Percentiles rank a stretch among this genome's conserved stretches.
These are phyloP conservation scores for Cynanchum wilfordii DNA, from an alignment of 257 asterid species.

Conservation along the genomic window DNA sequence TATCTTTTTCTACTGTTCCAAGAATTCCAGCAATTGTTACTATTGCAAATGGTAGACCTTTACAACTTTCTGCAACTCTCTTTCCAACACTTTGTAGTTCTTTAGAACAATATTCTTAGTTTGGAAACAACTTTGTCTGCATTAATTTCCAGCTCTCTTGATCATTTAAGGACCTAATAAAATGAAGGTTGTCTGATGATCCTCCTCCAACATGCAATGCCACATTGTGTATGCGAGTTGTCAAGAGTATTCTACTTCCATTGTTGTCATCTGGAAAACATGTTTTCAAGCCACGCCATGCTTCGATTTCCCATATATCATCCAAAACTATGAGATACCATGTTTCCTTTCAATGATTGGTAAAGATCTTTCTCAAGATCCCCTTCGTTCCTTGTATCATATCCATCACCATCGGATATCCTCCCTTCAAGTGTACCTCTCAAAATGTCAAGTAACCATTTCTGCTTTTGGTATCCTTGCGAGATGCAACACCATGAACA, in stretches of 20 bases:
- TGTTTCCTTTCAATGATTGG: neutral
- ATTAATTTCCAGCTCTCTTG: conserved; percentile 6
- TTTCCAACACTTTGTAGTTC: neutral
- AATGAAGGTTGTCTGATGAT: neutral
- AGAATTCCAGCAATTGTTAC: neutral
- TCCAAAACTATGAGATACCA: conserved; percentile 11
- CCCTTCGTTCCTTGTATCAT: neutral
- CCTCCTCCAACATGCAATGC: neutral
- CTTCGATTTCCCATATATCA: neutral
- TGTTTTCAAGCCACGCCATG: neutral
- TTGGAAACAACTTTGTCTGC: neutral
- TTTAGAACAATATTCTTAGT: neutral
- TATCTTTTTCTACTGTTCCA: neutral
- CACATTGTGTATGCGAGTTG: neutral
- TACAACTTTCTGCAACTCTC: conserved; percentile 1
- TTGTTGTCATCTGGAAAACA: conserved; percentile 1
- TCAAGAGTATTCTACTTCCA: conserved; percentile 15
- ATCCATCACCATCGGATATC: too few relatives aligned
- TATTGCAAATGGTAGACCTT: conserved; percentile 10
- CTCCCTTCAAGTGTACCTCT: too few relatives aligned
- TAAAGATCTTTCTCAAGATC: neutral
- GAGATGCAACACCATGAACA: conserved; percentile 10
- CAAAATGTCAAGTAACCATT: conserved; percentile 1
- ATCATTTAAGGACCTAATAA: neutral
- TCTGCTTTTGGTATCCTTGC: neutral